These are phyloP conservation scores for Populus hybrid DNA, from an alignment of 441 rosid species.

Conservation along the genomic window DNA sequence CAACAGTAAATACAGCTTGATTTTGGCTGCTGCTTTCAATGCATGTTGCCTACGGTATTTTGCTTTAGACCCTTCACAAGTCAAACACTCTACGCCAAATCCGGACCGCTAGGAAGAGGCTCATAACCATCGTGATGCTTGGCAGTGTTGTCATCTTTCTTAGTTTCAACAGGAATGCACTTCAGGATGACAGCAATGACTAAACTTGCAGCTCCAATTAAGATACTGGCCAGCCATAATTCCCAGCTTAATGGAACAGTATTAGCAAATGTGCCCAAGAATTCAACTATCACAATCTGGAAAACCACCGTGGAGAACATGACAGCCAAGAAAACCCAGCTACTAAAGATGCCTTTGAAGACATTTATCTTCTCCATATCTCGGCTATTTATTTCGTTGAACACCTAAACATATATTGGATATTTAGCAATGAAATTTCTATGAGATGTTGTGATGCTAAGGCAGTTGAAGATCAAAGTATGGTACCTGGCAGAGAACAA, in stretches of 20 bases:
- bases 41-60: neutral
- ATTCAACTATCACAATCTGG: conserved; percentile 49
- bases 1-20: neutral
- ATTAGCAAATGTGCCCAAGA: conserved; percentile 40
- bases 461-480: neutral
- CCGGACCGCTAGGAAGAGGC: conserved; percentile 57
- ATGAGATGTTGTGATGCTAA: neutral
- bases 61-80: neutral
- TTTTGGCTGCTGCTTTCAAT: neutral
- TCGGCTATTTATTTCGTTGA: conserved; percentile 53
- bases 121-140: conserved; percentile 51
- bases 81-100: conserved; percentile 33
- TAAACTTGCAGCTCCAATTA: conserved; percentile 54
- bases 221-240: conserved; percentile 41
- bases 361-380: conserved; percentile 52
- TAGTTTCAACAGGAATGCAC: conserved; percentile 46
- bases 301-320: conserved; percentile 33
- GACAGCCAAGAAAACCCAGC: conserved; percentile 40
- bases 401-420: conserved; percentile 36
- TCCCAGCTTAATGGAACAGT: conserved; percentile 43
- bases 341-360: conserved; percentile 33
- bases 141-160: conserved; percentile 1
- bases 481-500: conserved; percentile 52
- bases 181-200: conserved; percentile 47
- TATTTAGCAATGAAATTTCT: neutral